Percentiles rank a stretch among this genome's conserved stretches.
These are phyloP conservation scores for Rhodotorula paludigena DNA, from an alignment of 768 basidiomycete species.

Conservation along the genomic window DNA sequence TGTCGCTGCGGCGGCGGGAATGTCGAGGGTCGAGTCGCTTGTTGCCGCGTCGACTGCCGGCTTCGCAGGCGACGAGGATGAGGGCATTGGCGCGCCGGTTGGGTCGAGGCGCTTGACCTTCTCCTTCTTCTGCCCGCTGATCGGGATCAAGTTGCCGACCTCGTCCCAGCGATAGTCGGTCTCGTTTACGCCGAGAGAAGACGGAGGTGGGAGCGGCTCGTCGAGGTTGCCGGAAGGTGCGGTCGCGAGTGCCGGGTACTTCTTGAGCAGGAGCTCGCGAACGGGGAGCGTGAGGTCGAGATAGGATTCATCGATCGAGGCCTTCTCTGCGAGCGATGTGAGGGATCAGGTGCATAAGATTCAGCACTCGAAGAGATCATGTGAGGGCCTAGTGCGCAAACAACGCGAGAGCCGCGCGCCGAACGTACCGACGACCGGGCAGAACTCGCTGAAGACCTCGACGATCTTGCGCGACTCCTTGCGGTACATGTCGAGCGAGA, in stretches of 20 bases:
- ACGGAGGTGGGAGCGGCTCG: constrained; percentile 68
- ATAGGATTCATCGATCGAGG: constrained; percentile 95
- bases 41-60: not conserved
- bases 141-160: constrained; percentile 61
- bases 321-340: constrained; percentile 76
- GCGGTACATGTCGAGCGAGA: constrained; percentile 87
- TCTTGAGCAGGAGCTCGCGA: constrained; percentile 65
- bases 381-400: too few relatives aligned
- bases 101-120: constrained; percentile 39
- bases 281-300: constrained; percentile 81
- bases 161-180: constrained; percentile 56
- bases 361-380: too few relatives aligned
- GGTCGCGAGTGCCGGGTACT: constrained; percentile 65
- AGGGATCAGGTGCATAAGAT: too few relatives aligned
- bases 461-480: constrained; percentile 85
- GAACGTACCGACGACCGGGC: constrained; percentile 47
- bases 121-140: constrained; percentile 31
- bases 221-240: constrained; percentile 53
- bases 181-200: constrained; percentile 44
- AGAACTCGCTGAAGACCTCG: constrained; percentile 68
- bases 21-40: constrained; percentile 24
- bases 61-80: constrained; percentile 20
- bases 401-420: too few relatives aligned
- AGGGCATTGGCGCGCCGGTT: constrained; percentile 40
- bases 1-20: constrained; percentile 23